Evolutionary conservation across 116 monocot genomes (phyloP).

Genomic region (Phalaenopsis hybrid): DNA sequence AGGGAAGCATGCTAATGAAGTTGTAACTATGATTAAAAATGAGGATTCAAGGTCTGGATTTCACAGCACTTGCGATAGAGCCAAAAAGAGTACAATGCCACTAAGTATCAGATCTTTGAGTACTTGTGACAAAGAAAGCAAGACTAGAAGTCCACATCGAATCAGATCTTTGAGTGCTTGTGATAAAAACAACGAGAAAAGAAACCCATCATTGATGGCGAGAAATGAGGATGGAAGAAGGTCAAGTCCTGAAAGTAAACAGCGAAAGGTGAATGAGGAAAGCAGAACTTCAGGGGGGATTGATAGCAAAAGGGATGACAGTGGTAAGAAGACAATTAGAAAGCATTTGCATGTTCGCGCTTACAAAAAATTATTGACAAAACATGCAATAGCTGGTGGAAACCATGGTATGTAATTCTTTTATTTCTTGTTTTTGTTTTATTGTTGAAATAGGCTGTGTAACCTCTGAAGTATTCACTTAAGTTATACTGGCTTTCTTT

Average conservation of each 20-base stretch:
- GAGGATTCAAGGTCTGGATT: background rate
- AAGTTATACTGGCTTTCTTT: background rate
- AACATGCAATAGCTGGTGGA: background rate
- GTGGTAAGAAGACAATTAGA: background rate
- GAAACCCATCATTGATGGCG: background rate
- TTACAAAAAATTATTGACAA: constrained; percentile 3
- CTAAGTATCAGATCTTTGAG: background rate
- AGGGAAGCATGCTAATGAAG: background rate
- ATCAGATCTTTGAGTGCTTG: background rate
- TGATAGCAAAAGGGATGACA: background rate
- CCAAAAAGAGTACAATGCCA: background rate
- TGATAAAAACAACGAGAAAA: background rate
- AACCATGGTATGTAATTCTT: constrained; percentile 4
- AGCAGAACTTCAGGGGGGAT: background rate
- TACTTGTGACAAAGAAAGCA: background rate
- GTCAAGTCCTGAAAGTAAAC: background rate
- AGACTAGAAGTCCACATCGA: background rate
- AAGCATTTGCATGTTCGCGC: constrained; percentile 1
- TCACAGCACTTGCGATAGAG: background rate
- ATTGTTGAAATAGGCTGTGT: constrained; percentile 2
- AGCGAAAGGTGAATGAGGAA: background rate
- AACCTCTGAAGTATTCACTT: background rate
- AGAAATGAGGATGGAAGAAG: background rate
- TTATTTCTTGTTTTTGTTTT: background rate
- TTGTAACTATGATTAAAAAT: background rate